These are phyloP conservation scores for Linderniella brevidens DNA, from an alignment of 257 asterid species.

Conservation along the genomic window DNA sequence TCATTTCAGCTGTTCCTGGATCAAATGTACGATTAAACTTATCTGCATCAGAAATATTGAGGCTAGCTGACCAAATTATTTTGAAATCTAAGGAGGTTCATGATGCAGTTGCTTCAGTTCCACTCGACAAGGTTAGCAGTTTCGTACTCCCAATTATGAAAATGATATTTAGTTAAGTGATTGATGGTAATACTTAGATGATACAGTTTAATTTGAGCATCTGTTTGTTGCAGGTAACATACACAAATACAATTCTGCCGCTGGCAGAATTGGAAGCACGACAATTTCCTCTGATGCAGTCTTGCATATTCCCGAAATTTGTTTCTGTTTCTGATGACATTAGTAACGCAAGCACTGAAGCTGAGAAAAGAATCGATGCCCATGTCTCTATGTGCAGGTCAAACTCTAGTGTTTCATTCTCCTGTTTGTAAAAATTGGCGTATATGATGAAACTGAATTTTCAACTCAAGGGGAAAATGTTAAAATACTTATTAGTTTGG, in stretches of 20 bases:
- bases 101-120: slow-evolving; percentile 75
- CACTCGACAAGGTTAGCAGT: slow-evolving; percentile 56
- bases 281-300: slow-evolving; percentile 80
- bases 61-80: slow-evolving; percentile 52
- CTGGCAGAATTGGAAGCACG: slow-evolving; percentile 81
- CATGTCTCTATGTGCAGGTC: slow-evolving; percentile 74
- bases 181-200: neutral
- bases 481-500: no score
- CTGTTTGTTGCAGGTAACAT: slow-evolving; percentile 41
- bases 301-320: slow-evolving; percentile 73
- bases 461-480: no score
- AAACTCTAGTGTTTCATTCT: neutral
- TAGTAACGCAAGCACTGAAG: slow-evolving; percentile 77
- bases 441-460: no score
- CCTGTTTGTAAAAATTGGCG: neutral
- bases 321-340: slow-evolving; percentile 62
- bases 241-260: slow-evolving; percentile 48
- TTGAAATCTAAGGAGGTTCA: slow-evolving; percentile 60
- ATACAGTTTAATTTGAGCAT: neutral
- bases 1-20: slow-evolving; percentile 46
- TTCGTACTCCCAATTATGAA: neutral
- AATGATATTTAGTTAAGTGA: neutral
- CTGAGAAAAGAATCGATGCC: slow-evolving; percentile 74
- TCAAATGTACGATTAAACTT: slow-evolving; percentile 36
- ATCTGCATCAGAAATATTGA: slow-evolving; percentile 64